Evolutionary conservation across 2,329 filamentous ascomycete species (phyloP), one percentile per base, ranked within the genome.

Genomic region (Fusarium pseudoanthophilum): DNA sequence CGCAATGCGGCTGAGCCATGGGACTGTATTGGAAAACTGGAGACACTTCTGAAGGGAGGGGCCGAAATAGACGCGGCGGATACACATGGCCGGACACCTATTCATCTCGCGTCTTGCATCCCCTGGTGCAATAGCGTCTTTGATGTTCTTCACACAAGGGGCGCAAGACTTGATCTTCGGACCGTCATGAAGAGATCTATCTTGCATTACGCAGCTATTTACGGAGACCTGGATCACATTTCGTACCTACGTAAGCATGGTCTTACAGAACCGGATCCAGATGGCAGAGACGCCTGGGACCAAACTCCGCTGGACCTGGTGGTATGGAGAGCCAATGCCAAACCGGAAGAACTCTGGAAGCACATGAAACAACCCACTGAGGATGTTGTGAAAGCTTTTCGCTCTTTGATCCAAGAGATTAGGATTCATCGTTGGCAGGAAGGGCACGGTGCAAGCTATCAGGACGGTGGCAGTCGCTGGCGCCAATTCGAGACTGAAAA

Each of bases 171-270:
- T 11, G 52, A 45, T 6, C 5, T 43, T 15, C 2, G 15, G 3
- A 28, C 32, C 13, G 4, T 4, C 0, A 2, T 1, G 11, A 0
- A 1, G 0, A 56, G 11, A 20, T 56, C 52, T 9, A 4, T 45
- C 16, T 32, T 56, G 7, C 52, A 56, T n/a, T 43, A 32, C 26
- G 37, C 7, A 11, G 52, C 37, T 7, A 2, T 30, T 5, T 56
- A 43, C 15, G 39, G 53, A 7, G 53, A 57, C 14, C 8, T 57
- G 14, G 53, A 57, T 9, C 53, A 57, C 1, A 48, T 57, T 7
- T 4, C 42, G 7, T 34, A 48, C 14, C n/a, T 57, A 7, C 28
- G 53, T 14, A 11, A 11, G 2, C 18, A 14, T 7, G 6, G 18
- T 1, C 39, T 34, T 13, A 46, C n/a, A 24, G 53, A 20, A 2